Conservation (phyloP, 352 stramenopile species). For the Pythium vanterpoolii region DNA sequence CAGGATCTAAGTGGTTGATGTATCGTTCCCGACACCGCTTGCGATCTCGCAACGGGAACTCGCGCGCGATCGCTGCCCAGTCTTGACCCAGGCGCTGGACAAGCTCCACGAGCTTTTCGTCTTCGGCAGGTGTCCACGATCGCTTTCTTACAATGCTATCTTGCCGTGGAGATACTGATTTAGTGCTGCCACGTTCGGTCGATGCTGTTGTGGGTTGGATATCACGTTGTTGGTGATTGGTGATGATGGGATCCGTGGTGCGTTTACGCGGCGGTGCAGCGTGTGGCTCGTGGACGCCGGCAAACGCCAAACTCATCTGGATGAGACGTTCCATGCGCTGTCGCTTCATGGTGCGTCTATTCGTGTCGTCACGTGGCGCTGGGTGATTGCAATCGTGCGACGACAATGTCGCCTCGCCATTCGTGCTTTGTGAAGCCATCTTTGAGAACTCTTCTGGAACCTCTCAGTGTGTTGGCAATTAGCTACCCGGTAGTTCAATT, state of each 20-base stretch:
- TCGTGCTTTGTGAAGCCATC: conserved; percentile 12
- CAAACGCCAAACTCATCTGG: conserved; percentile 39
- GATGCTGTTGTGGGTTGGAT: background rate
- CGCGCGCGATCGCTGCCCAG: conserved; percentile 38
- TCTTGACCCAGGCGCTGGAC: conserved; percentile 34
- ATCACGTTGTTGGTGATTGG: background rate
- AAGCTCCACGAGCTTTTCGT: conserved; percentile 38
- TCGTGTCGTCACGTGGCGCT: background rate
- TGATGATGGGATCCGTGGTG: background rate
- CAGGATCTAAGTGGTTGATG: conserved; percentile 58
- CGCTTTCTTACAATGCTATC: conserved; percentile 2
- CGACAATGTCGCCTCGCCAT: background rate
- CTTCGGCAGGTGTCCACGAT: conserved; percentile 48
- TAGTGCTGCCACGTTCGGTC: background rate
- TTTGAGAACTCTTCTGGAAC: background rate
- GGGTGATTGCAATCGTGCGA: background rate
- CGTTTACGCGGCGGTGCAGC: background rate
- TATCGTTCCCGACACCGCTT: conserved; percentile 76
- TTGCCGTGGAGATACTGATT: background rate
- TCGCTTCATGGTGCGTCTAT: conserved; percentile 30
- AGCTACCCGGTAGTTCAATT: conserved; percentile 8
- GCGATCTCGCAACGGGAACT: conserved; percentile 45
- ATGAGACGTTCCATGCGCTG: conserved; percentile 60
- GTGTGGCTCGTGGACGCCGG: conserved; percentile 10
- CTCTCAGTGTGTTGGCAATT: background rate